These are phyloP conservation scores for Colletotrichum abscissum DNA, from an alignment of 2,329 filamentous ascomycete species.

Conservation along the genomic window DNA sequence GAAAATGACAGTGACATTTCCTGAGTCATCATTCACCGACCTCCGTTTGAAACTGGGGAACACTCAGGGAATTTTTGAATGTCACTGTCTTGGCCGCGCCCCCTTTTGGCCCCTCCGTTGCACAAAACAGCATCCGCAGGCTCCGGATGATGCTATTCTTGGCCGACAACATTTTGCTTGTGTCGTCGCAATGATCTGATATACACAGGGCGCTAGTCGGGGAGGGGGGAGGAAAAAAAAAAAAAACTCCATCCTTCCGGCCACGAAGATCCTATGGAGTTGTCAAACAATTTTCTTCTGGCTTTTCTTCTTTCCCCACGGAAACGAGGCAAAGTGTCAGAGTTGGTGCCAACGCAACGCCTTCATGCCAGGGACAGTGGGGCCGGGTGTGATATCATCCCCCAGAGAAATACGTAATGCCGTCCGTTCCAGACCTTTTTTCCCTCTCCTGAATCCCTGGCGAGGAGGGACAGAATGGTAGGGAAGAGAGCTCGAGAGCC, in stretches of 20 bases:
- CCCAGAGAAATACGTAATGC: constrained; percentile 31
- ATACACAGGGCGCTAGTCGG: neutral
- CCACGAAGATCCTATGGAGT: constrained; percentile 16
- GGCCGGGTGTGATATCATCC: constrained; percentile 33
- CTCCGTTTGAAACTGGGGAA: constrained; percentile 10
- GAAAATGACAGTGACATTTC: constrained; percentile 10
- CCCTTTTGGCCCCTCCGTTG: neutral
- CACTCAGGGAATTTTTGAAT: neutral
- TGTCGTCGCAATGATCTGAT: constrained; percentile 6
- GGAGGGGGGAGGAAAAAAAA: neutral
- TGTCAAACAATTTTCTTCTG: neutral
- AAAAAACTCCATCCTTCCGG: neutral
- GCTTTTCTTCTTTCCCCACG: constrained; percentile 1
- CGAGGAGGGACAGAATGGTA: neutral
- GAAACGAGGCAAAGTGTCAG: neutral
- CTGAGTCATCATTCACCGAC: constrained; percentile 15
- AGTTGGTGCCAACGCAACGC: neutral
- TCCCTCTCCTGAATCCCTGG: neutral
- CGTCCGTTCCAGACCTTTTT: constrained; percentile 28
- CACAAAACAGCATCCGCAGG: constrained; percentile 1
- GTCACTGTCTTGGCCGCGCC: neutral
- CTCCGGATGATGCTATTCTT: constrained; percentile 17
- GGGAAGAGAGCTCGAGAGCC: neutral
- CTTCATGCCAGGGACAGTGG: constrained; percentile 30
- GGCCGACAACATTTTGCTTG: neutral